These are phyloP conservation scores for Cryptococcus sp. DNA, from an alignment of 1,284 basidiomycete genomes.

Conservation along the genomic window DNA sequence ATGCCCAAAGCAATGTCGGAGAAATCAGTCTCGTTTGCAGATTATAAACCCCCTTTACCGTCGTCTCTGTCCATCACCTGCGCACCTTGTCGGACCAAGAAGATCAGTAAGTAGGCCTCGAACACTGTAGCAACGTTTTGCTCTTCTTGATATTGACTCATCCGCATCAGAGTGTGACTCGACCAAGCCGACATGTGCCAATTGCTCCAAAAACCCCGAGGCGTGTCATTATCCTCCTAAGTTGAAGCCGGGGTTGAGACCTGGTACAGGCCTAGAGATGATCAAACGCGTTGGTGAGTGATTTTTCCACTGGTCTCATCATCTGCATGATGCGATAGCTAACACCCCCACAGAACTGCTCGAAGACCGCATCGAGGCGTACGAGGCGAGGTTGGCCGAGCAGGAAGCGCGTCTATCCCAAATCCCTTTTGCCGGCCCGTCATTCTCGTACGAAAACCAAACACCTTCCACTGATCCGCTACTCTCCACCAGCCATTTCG, in stretches of 20 bases:
- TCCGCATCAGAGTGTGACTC: slow-evolving; percentile 36
- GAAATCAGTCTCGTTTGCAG: background rate
- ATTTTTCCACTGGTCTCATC: background rate
- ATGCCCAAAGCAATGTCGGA: background rate
- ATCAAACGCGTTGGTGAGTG: slow-evolving; percentile 45
- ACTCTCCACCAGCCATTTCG: slow-evolving; percentile 5
- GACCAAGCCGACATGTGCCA: slow-evolving; percentile 37
- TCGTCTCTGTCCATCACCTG: slow-evolving; percentile 35
- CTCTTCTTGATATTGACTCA: background rate
- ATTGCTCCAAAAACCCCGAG: slow-evolving; percentile 40
- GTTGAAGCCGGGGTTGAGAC: slow-evolving; percentile 51
- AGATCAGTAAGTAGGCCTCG: slow-evolving; percentile 32
- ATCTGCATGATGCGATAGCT: background rate
- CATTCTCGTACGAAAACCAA: slow-evolving; percentile 18
- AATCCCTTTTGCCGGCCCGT: slow-evolving; percentile 15
- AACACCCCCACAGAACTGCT: slow-evolving; percentile 29
- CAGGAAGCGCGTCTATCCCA: slow-evolving; percentile 38
- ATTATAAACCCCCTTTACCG: background rate
- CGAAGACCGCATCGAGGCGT: slow-evolving; percentile 36
- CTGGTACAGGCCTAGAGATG: slow-evolving; percentile 51
- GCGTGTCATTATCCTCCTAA: slow-evolving; percentile 50
- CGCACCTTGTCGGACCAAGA: slow-evolving; percentile 33
- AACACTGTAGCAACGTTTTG: background rate
- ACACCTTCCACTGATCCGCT: slow-evolving; percentile 14
- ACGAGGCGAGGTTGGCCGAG: slow-evolving; percentile 36